Evolutionary conservation across 805 yeast species (phyloP), one percentile per base, ranked within the genome.

Genomic region (Priceomyces carsonii): DNA sequence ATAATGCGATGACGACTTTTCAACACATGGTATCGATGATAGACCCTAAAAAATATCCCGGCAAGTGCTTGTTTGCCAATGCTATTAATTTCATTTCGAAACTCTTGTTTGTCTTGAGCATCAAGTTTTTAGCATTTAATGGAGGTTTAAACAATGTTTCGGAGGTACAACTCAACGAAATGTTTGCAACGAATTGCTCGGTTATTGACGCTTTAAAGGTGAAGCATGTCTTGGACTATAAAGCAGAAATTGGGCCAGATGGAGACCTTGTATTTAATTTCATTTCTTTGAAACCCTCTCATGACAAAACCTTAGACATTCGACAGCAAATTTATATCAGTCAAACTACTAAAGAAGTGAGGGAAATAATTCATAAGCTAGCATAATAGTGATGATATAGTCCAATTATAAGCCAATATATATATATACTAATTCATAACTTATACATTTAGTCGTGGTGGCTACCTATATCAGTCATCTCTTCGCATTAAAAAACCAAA

Each of bases 71-170:
- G 17, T 51, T 47, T 26, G 32, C 45, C 6, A 19, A 29, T n/a
- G 40, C 48, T 3, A 26, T 53, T 14, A 22, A 30, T 18, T 44
- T 33, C 16, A 50, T 54, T 5, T 36, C 46, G 1, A 38, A 42
- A 13, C 31, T 47, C 15, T 32, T 51, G 20, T 35, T 41, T n/a
- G 17, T 38, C 4, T 13, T 50, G 9, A 33, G 47, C 4, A 29
- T 52, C 6, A 48, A 50, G 25, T 45, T 37, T 23, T 32, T 50
- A 19, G 44, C 47, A 7, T 19, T 34, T 2, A 34, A 30, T 26
- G 35, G 44, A 14, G 57, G 59, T 1, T 22, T 53, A 5, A 48
- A 47, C 33, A 40, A 46, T 15, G 29, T 50, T 7, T 41, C 49
- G 3, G 44, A 36, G 18, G 13, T 15, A 2, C 20, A 33, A 12